Base-by-base conservation (phyloP, 768 basidiomycete species). In the Collybia mongolica region DNA sequence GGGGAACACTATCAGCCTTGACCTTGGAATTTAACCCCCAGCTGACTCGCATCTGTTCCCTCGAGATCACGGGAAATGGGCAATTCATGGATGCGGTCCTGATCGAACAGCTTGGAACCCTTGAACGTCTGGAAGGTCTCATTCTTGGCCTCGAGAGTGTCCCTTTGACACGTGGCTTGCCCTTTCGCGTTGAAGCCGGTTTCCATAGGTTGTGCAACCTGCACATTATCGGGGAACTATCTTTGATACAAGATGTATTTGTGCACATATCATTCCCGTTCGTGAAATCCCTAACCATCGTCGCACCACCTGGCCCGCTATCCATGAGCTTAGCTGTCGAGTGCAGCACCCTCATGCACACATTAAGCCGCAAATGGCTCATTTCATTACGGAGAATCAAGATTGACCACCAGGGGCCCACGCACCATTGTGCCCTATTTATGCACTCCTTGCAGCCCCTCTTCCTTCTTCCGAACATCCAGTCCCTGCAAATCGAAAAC, bases 41-140 rank as follows among this genome's bases (percentile, higher is more conserved):
- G n/a, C 32, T 54, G 19, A 39, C 44, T 5, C 28, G 39, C 17
- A 43, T 54, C 19, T 44, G 24, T 15, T 18, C 38, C 3, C 39
- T 54, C 11, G 44, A 49, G n/a, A 39, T 50, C 4, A 23, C 23
- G 8, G 22, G 23, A n/a, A 49, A 46, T 39, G 44, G 53, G n/a
- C 22, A 22, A 14, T 22, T 26, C 8, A 46, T 54, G 4, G 44
- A 49, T 18, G 42, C 44, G 0, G 32, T 46, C 3, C 32, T 54
- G 38, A 20, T 54, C 35, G 28, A 42, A 17, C 5, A 22, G 12
- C 7, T 54, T 7, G 24, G 37, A 14, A 36, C 18, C 5, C 29
- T 54, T 20, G 39, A 49, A 14, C 5, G 49, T 18, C 23, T 54
- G 7, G 24, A 40, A 15, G 20, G 41, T 5, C 44, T 54, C 15